Base-by-base conservation (phyloP, 805 yeast species). In the Candida chilensis region DNA sequence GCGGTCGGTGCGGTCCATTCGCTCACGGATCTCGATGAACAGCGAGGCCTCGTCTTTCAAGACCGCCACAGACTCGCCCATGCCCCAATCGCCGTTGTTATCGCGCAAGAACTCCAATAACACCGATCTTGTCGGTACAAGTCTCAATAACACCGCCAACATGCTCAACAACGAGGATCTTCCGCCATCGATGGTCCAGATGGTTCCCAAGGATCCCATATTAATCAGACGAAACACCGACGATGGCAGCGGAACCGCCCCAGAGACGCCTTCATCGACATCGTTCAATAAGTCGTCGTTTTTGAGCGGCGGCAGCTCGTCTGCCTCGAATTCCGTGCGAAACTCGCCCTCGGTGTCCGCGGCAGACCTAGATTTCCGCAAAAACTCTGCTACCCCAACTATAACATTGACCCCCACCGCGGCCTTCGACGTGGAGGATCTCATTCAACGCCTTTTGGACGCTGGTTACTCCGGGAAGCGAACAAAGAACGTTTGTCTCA, bases 391-490 rank as follows among this genome's bases (percentile, higher is more conserved):
- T n/a, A n/a, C n/a, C 22, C 10, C 22, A 20, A 10, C 22, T 10
- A 10, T 20, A 10, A 10, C 22, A 20, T n/a, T n/a, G 22, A 20
- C 22, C 11, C 22, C n/a, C 11, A 10, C 32, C 13, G 18, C 21
- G 14, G 27, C 29, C 27, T 52, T 60, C 22, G 68, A 88, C 50
- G 69, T 92, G 27, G 98, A 92, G 55, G 94, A 85, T 47, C 64
- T 85, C 29, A 92, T 92, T 37, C 96, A 88, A 59, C 65, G 94
- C 42, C 66, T 92, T 39, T 65, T 92, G 38, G 97, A 92, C 57
- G 95, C 96, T 1, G 99, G 97, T 7, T 92, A 92, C 56, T 74
- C 88, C 9, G 97, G 96, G 5, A 92, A 90, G 52, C 71, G 95
- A 47, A 86, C 96, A 7, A 87, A 85, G 56, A 72, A 76, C 37